These are phyloP conservation scores for Amauroascus niger DNA, from an alignment of 2,329 filamentous ascomycete genomes.

Conservation along the genomic window DNA sequence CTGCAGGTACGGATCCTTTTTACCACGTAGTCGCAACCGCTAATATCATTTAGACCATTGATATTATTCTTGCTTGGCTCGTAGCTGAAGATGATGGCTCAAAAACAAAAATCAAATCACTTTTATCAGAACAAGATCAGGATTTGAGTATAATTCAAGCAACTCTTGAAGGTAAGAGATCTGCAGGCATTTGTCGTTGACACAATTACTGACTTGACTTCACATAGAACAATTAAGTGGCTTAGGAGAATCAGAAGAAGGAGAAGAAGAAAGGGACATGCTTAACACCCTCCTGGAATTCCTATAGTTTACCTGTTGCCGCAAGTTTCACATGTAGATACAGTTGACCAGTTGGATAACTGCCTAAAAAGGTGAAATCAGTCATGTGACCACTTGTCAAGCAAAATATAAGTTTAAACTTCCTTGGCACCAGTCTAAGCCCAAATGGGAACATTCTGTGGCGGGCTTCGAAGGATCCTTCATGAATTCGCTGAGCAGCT, in stretches of 20 bases:
- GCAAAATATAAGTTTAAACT: background rate
- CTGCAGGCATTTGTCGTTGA: background rate
- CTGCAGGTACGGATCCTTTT: slow-evolving; percentile 48
- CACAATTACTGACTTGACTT: slow-evolving; percentile 16
- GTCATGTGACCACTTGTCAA: background rate
- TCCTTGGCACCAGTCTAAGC: slow-evolving; percentile 12
- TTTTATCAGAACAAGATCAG: slow-evolving; percentile 61
- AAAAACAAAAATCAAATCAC: slow-evolving; percentile 50
- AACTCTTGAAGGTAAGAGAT: slow-evolving; percentile 53
- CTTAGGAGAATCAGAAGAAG: slow-evolving; percentile 47
- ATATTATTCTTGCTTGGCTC: slow-evolving; percentile 81
- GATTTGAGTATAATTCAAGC: slow-evolving; percentile 51
- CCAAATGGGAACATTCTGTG: slow-evolving; percentile 7
- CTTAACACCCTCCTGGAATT: slow-evolving; percentile 48
- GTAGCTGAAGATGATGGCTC: slow-evolving; percentile 79
- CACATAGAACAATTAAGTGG: slow-evolving; percentile 51
- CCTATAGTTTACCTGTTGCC: slow-evolving; percentile 18
- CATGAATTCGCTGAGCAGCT: slow-evolving; percentile 7
- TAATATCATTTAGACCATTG: slow-evolving; percentile 47
- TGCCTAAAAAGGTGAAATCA: too few species aligned
- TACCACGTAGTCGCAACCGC: background rate
- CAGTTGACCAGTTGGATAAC: too few species aligned
- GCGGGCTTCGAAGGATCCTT: slow-evolving; percentile 7
- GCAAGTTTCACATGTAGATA: background rate
- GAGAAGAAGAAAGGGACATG: slow-evolving; percentile 54